Base-by-base conservation (phyloP, 108 stramenopile genomes). In the Halocafeteria seosinensis region DNA sequence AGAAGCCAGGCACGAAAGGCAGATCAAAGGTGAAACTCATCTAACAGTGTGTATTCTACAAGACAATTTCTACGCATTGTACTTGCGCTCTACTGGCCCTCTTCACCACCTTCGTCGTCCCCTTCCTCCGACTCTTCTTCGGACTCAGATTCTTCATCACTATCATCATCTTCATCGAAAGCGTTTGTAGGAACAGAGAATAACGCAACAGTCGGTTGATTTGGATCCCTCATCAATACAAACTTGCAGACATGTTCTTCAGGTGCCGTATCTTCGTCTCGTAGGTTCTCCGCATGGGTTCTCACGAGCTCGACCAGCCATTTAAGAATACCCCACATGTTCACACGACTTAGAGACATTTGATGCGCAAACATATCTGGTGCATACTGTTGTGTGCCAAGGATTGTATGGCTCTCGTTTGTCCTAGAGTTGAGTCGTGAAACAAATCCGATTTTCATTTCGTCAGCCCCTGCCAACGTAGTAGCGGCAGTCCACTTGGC, bases 301-400 rank as follows among this genome's bases (percentile, higher is more conserved):
- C 72, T 67, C 50, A 98, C 73, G 59, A 93, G 68, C 57, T 92
- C 84, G 34, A 89, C 76, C 67, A 95, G 86, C 86, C 88, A 81
- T 60, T 93, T 87, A 65, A 98, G 80, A 70, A 95, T 90, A 32
- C 90, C 91, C 95, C 95, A 98, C 90, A 95, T 92, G 66, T 86
- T 87, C 47, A 78, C 81, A 73, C 87, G 81, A 62, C 68, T 85
- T 64, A 98, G 66, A 11, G 85, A 88, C 50, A 98, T 92, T 81
- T 94, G 95, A 23, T 78, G 78, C 12, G 93, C 93, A 72, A 98
- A 92, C 63, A 94, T 93, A 76, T 79, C 77, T 51, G 95, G 95
- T 66, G 88, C 85, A 79, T 90, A 94, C 57, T 84, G 84, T 72
- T 91, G 92, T 6, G 95, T 95, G 17, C 84, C 92, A 66, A 98